phyloP scores from a whole-genome alignment of 306 rosid genomes.

The Begonia fuchsioides region DNA sequence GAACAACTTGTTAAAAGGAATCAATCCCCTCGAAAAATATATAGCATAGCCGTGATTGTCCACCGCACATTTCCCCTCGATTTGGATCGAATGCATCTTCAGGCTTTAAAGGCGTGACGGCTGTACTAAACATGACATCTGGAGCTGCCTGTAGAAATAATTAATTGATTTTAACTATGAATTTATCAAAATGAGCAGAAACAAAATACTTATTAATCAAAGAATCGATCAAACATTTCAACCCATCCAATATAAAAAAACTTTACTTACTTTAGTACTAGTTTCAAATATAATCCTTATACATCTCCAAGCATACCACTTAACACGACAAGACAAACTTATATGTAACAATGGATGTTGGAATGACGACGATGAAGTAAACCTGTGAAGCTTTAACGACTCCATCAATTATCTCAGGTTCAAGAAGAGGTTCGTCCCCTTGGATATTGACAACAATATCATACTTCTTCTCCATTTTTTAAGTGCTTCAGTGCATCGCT shows the following conservation, averaged over 20 bases:
- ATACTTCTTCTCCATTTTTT: conserved; percentile 65
- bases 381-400: conserved; percentile 89
- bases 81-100: conserved; percentile 84
- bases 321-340: no score
- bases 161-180: no score
- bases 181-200: no score
- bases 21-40: conserved; percentile 86
- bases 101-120: conserved; percentile 73
- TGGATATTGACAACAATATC: conserved; percentile 95
- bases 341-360: no score
- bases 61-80: conserved; percentile 76
- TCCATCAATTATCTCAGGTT: conserved; percentile 88
- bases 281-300: no score
- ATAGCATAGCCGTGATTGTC: conserved; percentile 74
- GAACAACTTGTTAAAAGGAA: conserved; percentile 82
- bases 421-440: conserved; percentile 93
- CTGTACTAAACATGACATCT: conserved; percentile 97
- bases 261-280: no score
- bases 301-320: no score
- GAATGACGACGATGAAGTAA: background rate
- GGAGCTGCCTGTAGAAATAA: conserved; percentile 59
- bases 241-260: no score
- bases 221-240: no score
- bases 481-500: conserved; percentile 87
- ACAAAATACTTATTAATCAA: no score